phyloP scores from a whole-genome alignment of 768 basidiomycete species.

The Glaciozyma antarctica region DNA sequence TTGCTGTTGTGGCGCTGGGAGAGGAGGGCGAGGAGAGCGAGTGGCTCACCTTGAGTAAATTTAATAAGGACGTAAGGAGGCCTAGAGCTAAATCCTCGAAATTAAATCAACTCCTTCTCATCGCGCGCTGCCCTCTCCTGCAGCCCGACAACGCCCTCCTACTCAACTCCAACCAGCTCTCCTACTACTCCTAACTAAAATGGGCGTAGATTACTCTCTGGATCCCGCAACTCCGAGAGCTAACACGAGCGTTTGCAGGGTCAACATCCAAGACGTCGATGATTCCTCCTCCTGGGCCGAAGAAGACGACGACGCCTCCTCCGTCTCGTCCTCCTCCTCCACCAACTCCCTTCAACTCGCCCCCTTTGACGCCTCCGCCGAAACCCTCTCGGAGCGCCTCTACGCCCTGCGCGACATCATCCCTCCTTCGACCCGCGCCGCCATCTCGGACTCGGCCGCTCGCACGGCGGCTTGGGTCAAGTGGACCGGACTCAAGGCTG shows the following conservation, averaged over 20 bases:
- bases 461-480: constrained; percentile 58
- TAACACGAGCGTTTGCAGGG: constrained; percentile 41
- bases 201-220: too few species aligned
- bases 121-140: too few species aligned
- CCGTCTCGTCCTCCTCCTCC: constrained; percentile 60
- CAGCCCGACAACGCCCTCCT: too few species aligned
- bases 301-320: constrained; percentile 51
- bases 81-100: too few species aligned
- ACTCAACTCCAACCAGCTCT: too few species aligned
- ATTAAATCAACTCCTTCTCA: too few species aligned
- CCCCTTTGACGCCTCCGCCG: constrained; percentile 45
- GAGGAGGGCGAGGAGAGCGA: too few species aligned
- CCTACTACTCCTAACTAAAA: too few species aligned
- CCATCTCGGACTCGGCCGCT: constrained; percentile 54
- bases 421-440: constrained; percentile 76
- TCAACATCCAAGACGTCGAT: constrained; percentile 73
- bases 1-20: too few species aligned
- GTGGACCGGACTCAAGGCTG: constrained; percentile 60
- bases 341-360: constrained; percentile 60
- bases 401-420: constrained; percentile 91
- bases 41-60: too few species aligned
- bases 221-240: too few species aligned
- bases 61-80: too few species aligned
- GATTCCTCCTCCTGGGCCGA: neutral
- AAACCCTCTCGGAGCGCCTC: constrained; percentile 78